phyloP scores from a whole-genome alignment of 164 flowering plant genomes.

The Kingdonia uniflora region DNA sequence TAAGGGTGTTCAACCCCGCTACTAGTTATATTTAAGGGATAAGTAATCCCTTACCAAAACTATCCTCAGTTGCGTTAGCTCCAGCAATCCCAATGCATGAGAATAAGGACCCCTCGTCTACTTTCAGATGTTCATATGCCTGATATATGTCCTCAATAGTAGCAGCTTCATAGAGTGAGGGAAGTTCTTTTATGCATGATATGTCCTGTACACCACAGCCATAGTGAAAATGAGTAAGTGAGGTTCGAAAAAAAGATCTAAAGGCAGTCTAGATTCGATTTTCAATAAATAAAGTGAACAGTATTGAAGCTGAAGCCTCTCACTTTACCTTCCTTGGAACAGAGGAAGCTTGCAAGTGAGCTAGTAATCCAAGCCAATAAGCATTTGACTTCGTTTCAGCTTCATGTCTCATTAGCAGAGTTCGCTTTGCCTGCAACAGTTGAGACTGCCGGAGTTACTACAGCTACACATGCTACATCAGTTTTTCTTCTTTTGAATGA shows the following conservation, averaged over 20 bases:
- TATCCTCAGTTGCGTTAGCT: conserved; percentile 61
- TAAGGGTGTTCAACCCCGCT: too few relatives aligned
- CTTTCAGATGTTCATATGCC: conserved; percentile 80
- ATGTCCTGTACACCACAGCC: conserved; percentile 55
- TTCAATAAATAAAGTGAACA: too few relatives aligned
- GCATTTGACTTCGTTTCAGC: conserved; percentile 95
- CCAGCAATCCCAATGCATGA: conserved; percentile 95
- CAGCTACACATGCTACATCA: too few relatives aligned
- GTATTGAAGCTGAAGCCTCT: too few relatives aligned
- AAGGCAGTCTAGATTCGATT: too few relatives aligned
- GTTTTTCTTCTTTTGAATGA: too few relatives aligned
- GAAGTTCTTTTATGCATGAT: conserved; percentile 81
- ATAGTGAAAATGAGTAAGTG: conserved; percentile 1
- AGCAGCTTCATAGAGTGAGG: conserved; percentile 71
- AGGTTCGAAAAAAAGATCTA: too few relatives aligned
- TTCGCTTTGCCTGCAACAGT: conserved; percentile 73
- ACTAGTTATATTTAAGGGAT: neutral
- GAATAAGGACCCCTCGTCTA: conserved; percentile 72
- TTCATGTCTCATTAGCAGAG: conserved; percentile 93
- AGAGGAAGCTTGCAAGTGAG: conserved; percentile 88
- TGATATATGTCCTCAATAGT: conserved; percentile 73
- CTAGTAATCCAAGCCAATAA: conserved; percentile 93
- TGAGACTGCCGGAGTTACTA: neutral
- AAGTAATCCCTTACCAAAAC: conserved; percentile 34
- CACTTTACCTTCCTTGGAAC: conserved; percentile 81